Evolutionary conservation across 2,329 filamentous ascomycete genomes (phyloP), one percentile per base, ranked within the genome.

Genomic region (Botrytis fabae): DNA sequence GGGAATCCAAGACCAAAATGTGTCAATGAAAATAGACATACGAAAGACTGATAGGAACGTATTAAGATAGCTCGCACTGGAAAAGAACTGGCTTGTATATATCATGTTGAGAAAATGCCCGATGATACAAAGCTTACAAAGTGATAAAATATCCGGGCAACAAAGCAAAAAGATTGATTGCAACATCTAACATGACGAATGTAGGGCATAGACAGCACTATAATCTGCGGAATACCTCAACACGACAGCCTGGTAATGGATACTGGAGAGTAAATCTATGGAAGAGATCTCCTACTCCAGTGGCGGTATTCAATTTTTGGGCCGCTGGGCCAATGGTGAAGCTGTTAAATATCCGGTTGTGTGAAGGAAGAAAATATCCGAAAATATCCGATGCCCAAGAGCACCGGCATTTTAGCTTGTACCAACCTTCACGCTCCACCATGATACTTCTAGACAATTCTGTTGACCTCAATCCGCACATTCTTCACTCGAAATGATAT

Each of bases 371-470:
- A 38, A 35, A 65, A 65, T 65, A 65, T 48, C 18, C 42, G 40
- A 48, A 54, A 35, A 48, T 48, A 48, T 48, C 42, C 63, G 63
- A 65, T 35, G 40, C 42, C 63, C 63, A 65, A 20, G 28, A 65
- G 22, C 42, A 48, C 28, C 42, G 42, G n/a, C 5, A 28, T 22
- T 64, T 65, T 35, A 40, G 32, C 28, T 46, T n/a, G 22, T 8
- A 20, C 18, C 20, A 38, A 25, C 40, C 14, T n/a, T 62, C 40
- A 65, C 25, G 62, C 40, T 46, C 18, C 18, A 46, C 12, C 46
- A 46, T 35, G 32, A 32, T 12, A 32, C 42, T 48, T 64, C 25
- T 25, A 12, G 62, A 65, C n/a, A 65, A 65, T 65, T 28, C n/a
- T 28, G 32, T 8, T 46, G 63, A 35, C 42, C 44, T 48, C 42